These are phyloP conservation scores for Penicillium sp. DNA, from an alignment of 2,329 filamentous ascomycete genomes.

Conservation along the genomic window DNA sequence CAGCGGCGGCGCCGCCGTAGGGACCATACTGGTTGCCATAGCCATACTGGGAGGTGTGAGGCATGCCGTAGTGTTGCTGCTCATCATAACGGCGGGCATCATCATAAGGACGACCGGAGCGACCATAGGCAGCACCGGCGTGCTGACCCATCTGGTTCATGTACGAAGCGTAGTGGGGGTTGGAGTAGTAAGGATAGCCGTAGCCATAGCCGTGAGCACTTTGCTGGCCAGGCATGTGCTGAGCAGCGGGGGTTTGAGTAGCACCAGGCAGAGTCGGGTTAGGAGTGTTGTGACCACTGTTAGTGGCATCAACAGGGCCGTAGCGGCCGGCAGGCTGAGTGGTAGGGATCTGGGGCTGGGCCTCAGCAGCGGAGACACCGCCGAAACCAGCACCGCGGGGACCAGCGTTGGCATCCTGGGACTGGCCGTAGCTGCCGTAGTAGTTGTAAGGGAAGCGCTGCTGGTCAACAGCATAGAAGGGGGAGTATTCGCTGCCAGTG, in stretches of 20 bases:
- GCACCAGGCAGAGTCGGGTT: slow-evolving; percentile 70
- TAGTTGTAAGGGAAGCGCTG: slow-evolving; percentile 76
- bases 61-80: slow-evolving; percentile 43
- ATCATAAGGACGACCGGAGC: slow-evolving; percentile 55
- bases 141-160: slow-evolving; percentile 58
- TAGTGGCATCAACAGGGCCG: slow-evolving; percentile 70
- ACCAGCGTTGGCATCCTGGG: slow-evolving; percentile 72
- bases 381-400: slow-evolving; percentile 81
- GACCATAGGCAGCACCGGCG: slow-evolving; percentile 47
- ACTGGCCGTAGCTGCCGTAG: slow-evolving; percentile 65
- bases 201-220: slow-evolving; percentile 61
- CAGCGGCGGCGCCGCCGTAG: slow-evolving; percentile 48
- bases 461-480: slow-evolving; percentile 80
- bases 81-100: slow-evolving; percentile 55
- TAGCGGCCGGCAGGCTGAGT: slow-evolving; percentile 78
- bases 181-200: slow-evolving; percentile 63
- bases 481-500: slow-evolving; percentile 73
- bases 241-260: slow-evolving; percentile 58
- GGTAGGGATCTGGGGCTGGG: slow-evolving; percentile 61
- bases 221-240: slow-evolving; percentile 59
- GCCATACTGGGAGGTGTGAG: slow-evolving; percentile 57
- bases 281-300: slow-evolving; percentile 87
- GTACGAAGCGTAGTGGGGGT: slow-evolving; percentile 65
- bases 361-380: slow-evolving; percentile 62
- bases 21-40: slow-evolving; percentile 56